Evolutionary conservation across 2,329 filamentous ascomycete species (phyloP).

Genomic region (Colletotrichum limetticola): DNA sequence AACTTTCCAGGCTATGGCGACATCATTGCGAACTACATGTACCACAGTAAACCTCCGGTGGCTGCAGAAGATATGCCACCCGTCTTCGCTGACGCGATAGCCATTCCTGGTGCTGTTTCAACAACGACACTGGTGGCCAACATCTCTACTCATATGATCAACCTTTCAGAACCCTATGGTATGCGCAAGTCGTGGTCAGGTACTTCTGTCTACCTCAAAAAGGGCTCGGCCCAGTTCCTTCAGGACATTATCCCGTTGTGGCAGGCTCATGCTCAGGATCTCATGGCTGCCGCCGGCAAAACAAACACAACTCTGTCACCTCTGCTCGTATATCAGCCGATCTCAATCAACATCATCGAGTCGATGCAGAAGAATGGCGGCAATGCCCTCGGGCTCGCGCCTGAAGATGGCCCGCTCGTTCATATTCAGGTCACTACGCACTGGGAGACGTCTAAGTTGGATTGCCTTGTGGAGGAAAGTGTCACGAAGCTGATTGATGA

Average conservation of each 20-base stretch:
- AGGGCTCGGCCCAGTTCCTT: slow-evolving; percentile 36
- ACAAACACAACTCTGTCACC: slow-evolving; percentile 33
- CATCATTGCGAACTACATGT: slow-evolving; percentile 33
- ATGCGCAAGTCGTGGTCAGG: slow-evolving; percentile 35
- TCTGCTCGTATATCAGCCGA: slow-evolving; percentile 50
- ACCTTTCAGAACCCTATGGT: slow-evolving; percentile 40
- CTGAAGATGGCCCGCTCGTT: slow-evolving; percentile 45
- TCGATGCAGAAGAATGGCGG: slow-evolving; percentile 49
- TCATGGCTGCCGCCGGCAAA: slow-evolving; percentile 31
- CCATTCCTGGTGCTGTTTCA: slow-evolving; percentile 35
- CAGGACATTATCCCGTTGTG: slow-evolving; percentile 41
- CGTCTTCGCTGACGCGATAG: slow-evolving; percentile 40
- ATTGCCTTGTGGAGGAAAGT: slow-evolving; percentile 42
- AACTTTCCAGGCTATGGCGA: slow-evolving; percentile 20
- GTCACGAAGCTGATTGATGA: slow-evolving; percentile 37
- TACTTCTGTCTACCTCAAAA: background rate
- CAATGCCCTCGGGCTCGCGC: slow-evolving; percentile 52
- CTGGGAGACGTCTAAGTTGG: slow-evolving; percentile 42
- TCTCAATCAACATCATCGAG: slow-evolving; percentile 46
- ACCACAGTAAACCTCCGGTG: slow-evolving; percentile 32
- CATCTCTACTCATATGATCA: slow-evolving; percentile 38
- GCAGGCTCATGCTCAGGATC: slow-evolving; percentile 33
- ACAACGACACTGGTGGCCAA: slow-evolving; percentile 40
- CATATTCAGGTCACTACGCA: slow-evolving; percentile 43
- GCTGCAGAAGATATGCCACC: slow-evolving; percentile 25